A percentile compares a stretch with the other conserved stretches of the same genome.
Evolutionary conservation across 805 yeast genomes (phyloP).

Genomic region (Lipomyces sp.): DNA sequence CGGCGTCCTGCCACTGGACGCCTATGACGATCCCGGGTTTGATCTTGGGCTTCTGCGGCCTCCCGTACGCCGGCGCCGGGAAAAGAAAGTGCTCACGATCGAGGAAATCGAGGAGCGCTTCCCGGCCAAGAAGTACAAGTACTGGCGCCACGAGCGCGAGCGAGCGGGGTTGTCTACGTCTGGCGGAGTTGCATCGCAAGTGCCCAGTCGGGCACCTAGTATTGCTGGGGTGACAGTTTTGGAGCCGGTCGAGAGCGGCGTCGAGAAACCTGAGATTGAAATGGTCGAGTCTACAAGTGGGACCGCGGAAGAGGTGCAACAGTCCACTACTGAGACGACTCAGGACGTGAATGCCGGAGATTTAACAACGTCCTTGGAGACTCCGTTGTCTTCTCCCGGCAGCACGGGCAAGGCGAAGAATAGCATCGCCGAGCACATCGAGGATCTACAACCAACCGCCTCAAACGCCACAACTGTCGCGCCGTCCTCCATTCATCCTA

Average conservation of each 20-base stretch:
- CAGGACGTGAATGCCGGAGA: neutral
- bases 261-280: neutral
- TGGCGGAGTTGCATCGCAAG: conserved; percentile 21
- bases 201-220: conserved; percentile 9
- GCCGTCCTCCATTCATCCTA: neutral
- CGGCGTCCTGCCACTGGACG: conserved; percentile 2
- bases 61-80: conserved; percentile 29
- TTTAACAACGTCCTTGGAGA: too few species aligned
- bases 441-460: neutral
- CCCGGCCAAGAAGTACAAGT: conserved; percentile 35
- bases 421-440: neutral
- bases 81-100: conserved; percentile 32
- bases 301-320: conserved; percentile 1
- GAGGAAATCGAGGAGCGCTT: conserved; percentile 35
- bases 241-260: neutral
- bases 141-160: conserved; percentile 35
- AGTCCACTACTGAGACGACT: neutral
- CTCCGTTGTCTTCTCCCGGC: neutral
- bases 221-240: neutral
- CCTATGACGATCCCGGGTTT: conserved; percentile 10
- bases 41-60: conserved; percentile 21
- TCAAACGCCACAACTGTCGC: neutral
- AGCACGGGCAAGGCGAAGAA: neutral
- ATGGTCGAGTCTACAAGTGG: too few species aligned
- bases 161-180: conserved; percentile 21